Evolutionary conservation across 768 basidiomycete genomes (phyloP), one percentile per base, ranked within the genome.

Genomic region (Leccinum longicurvipes): DNA sequence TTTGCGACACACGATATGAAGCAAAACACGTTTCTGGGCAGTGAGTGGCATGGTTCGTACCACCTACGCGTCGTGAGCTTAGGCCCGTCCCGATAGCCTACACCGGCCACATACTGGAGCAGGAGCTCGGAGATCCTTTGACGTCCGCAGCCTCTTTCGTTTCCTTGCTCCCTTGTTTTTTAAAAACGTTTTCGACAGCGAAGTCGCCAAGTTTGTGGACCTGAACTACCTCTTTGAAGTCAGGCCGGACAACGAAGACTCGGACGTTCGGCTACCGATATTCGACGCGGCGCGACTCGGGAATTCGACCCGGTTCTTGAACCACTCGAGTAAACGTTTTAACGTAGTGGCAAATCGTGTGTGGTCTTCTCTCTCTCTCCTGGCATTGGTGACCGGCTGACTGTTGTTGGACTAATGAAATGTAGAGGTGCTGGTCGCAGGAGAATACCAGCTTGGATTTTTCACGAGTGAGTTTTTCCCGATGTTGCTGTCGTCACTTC

Each of bases 231-330:
- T 70, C 17, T 78, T 78, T 58, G 65, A 64, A 3, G 19, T 58
- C 24, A 53, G 41, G 55, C 32, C 23, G 31, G 47, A 54, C 0
- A 11, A 0, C 6, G 11, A 9, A 6, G 27, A 34, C 2, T 29
- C 28, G 28, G 28, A 29, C 1, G 1, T n/a, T 2, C 5, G 32
- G 0, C 10, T 55, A 1, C 32, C 29, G 8, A 9, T 63, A 39
- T 52, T 63, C 39, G 80, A 82, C 67, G 76, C 79, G 21, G 72
- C 71, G n/a, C 54, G 60, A 10, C 54, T 74, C 11, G 78, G 80
- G 0, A 80, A 82, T 63, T 66, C 73, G 42, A 78, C 74, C 0
- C 67, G 80, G 29, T 82, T 73, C 52, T 57, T 81, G 2, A 82
- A 82, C 58, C 76, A 78, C 51, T 45, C 24, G 1, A 45, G 48